Conservation (phyloP, 139 green algal species). For the Coelastrella sp. region DNA sequence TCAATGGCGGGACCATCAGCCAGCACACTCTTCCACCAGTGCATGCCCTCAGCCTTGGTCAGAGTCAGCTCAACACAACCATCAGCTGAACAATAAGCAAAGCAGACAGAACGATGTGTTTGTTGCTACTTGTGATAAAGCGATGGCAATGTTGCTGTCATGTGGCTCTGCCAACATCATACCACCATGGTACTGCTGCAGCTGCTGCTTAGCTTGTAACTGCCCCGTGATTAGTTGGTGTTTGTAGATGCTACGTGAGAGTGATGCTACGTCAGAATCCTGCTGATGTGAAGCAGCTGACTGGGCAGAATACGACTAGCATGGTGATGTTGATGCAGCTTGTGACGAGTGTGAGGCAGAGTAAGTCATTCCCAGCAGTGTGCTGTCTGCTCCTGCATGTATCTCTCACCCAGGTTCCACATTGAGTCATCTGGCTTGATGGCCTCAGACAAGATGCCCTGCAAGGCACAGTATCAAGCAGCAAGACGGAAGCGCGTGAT, state of each 20-base stretch:
- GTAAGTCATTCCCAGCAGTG: too few species aligned
- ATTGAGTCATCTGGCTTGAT: conserved; percentile 92
- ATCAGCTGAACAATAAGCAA: conserved; percentile 14
- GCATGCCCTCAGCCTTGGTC: conserved; percentile 90
- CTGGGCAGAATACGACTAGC: too few species aligned
- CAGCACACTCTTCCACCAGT: conserved; percentile 92
- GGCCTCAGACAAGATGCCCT: conserved; percentile 82
- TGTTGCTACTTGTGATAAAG: background rate
- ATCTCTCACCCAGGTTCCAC: conserved; percentile 84
- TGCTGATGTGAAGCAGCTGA: too few species aligned
- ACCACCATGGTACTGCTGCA: too few species aligned
- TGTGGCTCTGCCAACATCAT: too few species aligned
- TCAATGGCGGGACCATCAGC: conserved; percentile 91
- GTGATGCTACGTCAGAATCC: too few species aligned
- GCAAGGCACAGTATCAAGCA: conserved; percentile 25
- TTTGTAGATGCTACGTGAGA: too few species aligned
- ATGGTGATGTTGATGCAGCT: too few species aligned
- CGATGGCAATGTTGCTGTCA: background rate
- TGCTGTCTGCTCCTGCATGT: background rate
- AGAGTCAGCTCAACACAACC: conserved; percentile 84
- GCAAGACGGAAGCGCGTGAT: background rate
- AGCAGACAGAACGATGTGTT: background rate
- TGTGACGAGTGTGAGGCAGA: too few species aligned
- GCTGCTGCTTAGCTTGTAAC: too few species aligned
- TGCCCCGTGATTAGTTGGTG: too few species aligned